Percentiles rank a stretch among this genome's conserved stretches.
Conservation (phyloP, 768 basidiomycete genomes). For the Cyathus striatus region DNA sequence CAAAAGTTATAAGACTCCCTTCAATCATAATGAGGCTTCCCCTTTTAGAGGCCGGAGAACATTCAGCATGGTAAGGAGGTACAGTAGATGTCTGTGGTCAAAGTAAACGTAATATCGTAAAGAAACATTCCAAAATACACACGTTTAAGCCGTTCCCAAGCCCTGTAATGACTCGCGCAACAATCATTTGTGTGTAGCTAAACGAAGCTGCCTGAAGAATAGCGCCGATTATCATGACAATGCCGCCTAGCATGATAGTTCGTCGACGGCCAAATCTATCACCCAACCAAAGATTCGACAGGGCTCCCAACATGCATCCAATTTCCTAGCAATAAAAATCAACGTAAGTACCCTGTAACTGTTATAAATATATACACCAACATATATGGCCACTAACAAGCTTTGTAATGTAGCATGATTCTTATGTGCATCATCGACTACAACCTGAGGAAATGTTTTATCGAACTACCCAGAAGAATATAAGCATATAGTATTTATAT, state of each 20-base stretch:
- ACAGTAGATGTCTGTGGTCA: slow-evolving; percentile 52
- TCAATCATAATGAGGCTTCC: slow-evolving; percentile 65
- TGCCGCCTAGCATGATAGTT: slow-evolving; percentile 53
- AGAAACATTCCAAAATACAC: slow-evolving; percentile 11
- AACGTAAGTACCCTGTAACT: not conserved
- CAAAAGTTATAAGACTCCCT: slow-evolving; percentile 58
- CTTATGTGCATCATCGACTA: slow-evolving; percentile 27
- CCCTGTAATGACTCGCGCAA: slow-evolving; percentile 56
- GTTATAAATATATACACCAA: slow-evolving; percentile 19
- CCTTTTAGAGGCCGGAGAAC: slow-evolving; percentile 52
- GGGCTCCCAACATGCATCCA: slow-evolving; percentile 58
- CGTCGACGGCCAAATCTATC: slow-evolving; percentile 55
- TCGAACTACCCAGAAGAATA: slow-evolving; percentile 39
- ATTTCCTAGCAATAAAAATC: slow-evolving; percentile 39
- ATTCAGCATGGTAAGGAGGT: slow-evolving; percentile 63
- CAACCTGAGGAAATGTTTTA: slow-evolving; percentile 50
- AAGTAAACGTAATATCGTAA: not conserved
- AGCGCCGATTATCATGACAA: slow-evolving; percentile 59
- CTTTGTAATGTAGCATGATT: slow-evolving; percentile 55
- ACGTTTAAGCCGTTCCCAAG: slow-evolving; percentile 64
- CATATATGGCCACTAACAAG: slow-evolving; percentile 56
- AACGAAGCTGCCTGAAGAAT: slow-evolving; percentile 55
- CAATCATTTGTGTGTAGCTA: slow-evolving; percentile 55
- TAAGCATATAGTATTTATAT: not conserved
- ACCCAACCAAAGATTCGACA: slow-evolving; percentile 57